phyloP scores from a whole-genome alignment of 257 asterid species.

The Verbena officinalis region DNA sequence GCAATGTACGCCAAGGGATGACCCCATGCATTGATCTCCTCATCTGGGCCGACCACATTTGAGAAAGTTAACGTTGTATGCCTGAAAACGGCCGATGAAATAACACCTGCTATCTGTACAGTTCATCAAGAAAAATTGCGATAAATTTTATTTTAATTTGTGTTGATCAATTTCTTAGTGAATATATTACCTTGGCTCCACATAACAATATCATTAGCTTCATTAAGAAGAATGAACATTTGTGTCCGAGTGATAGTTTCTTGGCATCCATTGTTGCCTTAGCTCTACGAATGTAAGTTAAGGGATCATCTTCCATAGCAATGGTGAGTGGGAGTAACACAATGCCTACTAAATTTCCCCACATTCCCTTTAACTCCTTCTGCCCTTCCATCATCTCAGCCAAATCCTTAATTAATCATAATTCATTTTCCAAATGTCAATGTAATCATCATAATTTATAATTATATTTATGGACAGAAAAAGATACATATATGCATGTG shows the following conservation, averaged over 20 bases:
- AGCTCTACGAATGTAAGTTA: conserved; percentile 45
- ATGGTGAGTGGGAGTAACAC: conserved; percentile 40
- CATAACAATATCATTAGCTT: conserved; percentile 27
- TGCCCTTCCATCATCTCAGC: conserved; percentile 48
- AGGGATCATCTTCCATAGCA: conserved; percentile 40
- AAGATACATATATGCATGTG: neutral
- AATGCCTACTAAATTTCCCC: conserved; percentile 54
- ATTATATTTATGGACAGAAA: neutral
- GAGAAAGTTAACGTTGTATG: conserved; percentile 39
- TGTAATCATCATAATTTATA: too few relatives aligned
- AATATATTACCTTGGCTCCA: conserved; percentile 43
- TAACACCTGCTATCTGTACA: conserved; percentile 29
- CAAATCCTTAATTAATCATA: conserved; percentile 42
- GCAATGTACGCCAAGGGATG: conserved; percentile 46
- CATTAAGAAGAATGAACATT: conserved; percentile 13
- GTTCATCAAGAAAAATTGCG: too few relatives aligned
- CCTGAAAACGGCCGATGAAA: conserved; percentile 14
- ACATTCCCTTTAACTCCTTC: conserved; percentile 33
- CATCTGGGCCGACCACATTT: conserved; percentile 48
- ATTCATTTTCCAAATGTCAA: neutral
- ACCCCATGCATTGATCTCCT: conserved; percentile 44
- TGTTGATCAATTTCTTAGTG: too few relatives aligned
- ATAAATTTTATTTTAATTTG: too few relatives aligned
- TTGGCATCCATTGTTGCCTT: conserved; percentile 48
- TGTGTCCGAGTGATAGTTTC: conserved; percentile 52